phyloP scores from a whole-genome alignment of 768 basidiomycete genomes.

The Thelephora ganbajun region DNA sequence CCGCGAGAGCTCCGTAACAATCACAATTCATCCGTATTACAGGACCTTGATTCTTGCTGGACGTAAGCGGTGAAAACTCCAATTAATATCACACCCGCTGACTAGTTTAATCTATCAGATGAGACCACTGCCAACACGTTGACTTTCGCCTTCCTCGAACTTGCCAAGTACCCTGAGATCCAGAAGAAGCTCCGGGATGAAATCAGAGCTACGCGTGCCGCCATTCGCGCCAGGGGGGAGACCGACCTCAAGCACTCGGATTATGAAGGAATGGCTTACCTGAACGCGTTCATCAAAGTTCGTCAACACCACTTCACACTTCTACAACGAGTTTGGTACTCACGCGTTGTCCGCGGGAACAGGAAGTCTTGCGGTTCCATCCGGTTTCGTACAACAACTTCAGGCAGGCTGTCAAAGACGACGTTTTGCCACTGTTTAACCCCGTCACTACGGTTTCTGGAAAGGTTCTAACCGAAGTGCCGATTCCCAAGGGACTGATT shows the following conservation, averaged over 20 bases:
- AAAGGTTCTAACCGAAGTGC: constrained; percentile 25
- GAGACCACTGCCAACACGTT: constrained; percentile 48
- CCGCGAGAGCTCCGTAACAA: too few species aligned
- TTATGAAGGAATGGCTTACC: constrained; percentile 35
- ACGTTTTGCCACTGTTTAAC: constrained; percentile 42
- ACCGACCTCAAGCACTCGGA: constrained; percentile 31
- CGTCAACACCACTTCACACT: too few species aligned
- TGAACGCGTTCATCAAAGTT: constrained; percentile 36
- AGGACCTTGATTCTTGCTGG: constrained; percentile 7
- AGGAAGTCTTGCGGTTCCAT: constrained; percentile 41
- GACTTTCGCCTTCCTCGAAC: constrained; percentile 48
- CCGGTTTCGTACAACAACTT: constrained; percentile 40
- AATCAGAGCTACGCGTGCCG: constrained; percentile 22
- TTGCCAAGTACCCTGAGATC: constrained; percentile 40
- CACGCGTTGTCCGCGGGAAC: too few species aligned
- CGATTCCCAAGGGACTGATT: constrained; percentile 35
- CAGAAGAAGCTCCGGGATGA: constrained; percentile 53
- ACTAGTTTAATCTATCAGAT: constrained; percentile 15
- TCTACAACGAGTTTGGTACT: not conserved
- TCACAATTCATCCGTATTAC: not conserved
- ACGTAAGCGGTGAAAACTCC: too few species aligned
- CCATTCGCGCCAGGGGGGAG: constrained; percentile 22
- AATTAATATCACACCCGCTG: too few species aligned
- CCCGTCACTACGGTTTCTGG: constrained; percentile 35
- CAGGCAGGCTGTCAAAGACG: constrained; percentile 36